Evolutionary conservation across 371 early-diverging fungal genomes (phyloP).

Genomic region (Lichtheimia hyalospora): DNA sequence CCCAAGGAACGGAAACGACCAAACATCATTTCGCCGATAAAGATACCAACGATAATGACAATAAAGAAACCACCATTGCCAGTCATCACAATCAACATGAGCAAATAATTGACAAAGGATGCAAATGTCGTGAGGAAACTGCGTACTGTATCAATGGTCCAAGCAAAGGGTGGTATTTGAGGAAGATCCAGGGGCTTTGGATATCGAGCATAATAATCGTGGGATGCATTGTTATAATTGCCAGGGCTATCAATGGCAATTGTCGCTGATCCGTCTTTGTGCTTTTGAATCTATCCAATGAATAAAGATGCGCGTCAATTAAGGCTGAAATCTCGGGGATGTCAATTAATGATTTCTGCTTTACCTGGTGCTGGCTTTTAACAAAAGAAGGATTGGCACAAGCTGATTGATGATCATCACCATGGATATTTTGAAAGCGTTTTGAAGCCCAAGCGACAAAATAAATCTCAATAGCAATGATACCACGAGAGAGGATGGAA

Average conservation of each 20-base stretch:
- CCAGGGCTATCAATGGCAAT: too few relatives aligned
- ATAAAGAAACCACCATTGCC: slow-evolving; percentile 75
- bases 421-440: slow-evolving; percentile 29
- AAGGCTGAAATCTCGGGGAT: neutral
- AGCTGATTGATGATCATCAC: neutral
- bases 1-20: slow-evolving; percentile 45
- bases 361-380: neutral
- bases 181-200: slow-evolving; percentile 31
- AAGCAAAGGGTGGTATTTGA: slow-evolving; percentile 47
- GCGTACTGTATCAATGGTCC: slow-evolving; percentile 52
- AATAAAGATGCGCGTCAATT: too few relatives aligned
- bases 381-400: neutral
- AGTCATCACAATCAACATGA: slow-evolving; percentile 86
- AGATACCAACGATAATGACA: slow-evolving; percentile 64
- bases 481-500: slow-evolving; percentile 46
- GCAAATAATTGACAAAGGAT: slow-evolving; percentile 58
- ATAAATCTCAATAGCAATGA: slow-evolving; percentile 53
- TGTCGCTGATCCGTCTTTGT: too few relatives aligned
- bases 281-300: too few relatives aligned
- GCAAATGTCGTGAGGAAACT: slow-evolving; percentile 48
- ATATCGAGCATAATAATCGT: slow-evolving; percentile 2
- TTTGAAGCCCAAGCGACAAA: slow-evolving; percentile 39
- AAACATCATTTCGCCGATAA: slow-evolving; percentile 68
- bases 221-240: too few relatives aligned
- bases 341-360: neutral